A percentile compares a stretch with the other conserved stretches of the same genome.
phyloP scores from a whole-genome alignment of 2,329 filamentous ascomycete species.

The Knufia petricola region DNA sequence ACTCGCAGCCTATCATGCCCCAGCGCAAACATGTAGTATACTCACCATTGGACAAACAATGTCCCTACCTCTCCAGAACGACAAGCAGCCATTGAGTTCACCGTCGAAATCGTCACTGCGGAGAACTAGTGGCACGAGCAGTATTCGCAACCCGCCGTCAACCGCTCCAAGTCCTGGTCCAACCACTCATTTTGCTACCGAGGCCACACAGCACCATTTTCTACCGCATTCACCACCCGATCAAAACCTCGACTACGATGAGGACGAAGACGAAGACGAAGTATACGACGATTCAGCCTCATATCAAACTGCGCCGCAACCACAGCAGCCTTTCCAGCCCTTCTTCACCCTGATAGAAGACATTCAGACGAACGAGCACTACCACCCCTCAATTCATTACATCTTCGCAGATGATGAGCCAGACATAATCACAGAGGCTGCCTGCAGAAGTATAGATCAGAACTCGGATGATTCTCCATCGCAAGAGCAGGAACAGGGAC shows the following conservation, averaged over 20 bases:
- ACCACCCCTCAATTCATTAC: constrained; percentile 83
- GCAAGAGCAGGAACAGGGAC: constrained; percentile 13
- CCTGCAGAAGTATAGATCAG: constrained; percentile 44
- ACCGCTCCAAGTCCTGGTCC: neutral
- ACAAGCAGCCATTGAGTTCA: constrained; percentile 18
- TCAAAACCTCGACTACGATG: constrained; percentile 13
- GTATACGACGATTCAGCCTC: constrained; percentile 15
- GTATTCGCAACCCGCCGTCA: constrained; percentile 8
- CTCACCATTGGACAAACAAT: constrained; percentile 10
- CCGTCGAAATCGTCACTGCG: constrained; percentile 22
- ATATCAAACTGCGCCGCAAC: constrained; percentile 24
- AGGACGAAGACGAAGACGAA: constrained; percentile 12
- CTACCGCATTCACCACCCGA: constrained; percentile 10
- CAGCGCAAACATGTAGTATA: constrained; percentile 9
- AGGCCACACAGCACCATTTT: constrained; percentile 7
- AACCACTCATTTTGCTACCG: constrained; percentile 7
- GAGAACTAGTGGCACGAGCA: constrained; percentile 10
- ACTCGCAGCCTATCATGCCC: neutral
- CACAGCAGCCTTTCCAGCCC: constrained; percentile 54
- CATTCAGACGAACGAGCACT: constrained; percentile 58
- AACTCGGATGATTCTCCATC: constrained; percentile 1
- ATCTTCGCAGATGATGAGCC: constrained; percentile 88
- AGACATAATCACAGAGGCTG: constrained; percentile 61
- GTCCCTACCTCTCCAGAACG: constrained; percentile 11
- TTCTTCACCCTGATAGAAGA: constrained; percentile 84